Evolutionary conservation across 2,329 filamentous ascomycete species (phyloP), one percentile per base, ranked within the genome.

Genomic region (Penicillium thymicola): DNA sequence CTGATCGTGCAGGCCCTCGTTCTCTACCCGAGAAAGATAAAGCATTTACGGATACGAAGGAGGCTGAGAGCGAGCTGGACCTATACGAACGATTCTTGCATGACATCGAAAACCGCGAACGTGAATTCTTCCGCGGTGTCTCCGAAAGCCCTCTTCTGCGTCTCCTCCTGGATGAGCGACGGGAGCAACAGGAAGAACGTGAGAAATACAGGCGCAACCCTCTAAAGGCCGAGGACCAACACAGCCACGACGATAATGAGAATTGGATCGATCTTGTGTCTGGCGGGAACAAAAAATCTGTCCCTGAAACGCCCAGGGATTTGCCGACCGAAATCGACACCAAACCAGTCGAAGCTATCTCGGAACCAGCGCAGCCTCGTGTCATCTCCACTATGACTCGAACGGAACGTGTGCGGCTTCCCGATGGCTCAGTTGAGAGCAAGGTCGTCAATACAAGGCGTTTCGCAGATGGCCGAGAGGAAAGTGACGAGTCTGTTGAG

Each of bases 401-500:
- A 0, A 86, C 82, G 2, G 79, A 84, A 59, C 81, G 81, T 4
- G 79, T 76, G 4, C 79, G 78, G 2, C 72, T 81, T 2, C 75
- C 82, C 0, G 84, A 87, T 66, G 85, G 85, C 13, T 82, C 80
- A 0, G 72, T 85, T 2, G 80, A 81, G 9, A 86, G 81, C 0
- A 85, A 81, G 62, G 78, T 80, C 2, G 73, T 84, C 10, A 71
- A 84, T 16, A 86, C 82, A 59, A 82, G 81, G 64, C 77, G 81
- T 3, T 87, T 85, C 63, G 75, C 81, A 1, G 83, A 87, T 71
- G 85, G 85, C 0, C 76, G 78, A 4, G 84, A 86, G 65, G 83
- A 86, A 67, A 82, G 72, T 34, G 78, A 81, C 9, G 82, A 85
- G 62, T 82, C 80, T 8, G 72, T 81, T 4, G 80, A 85, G 44